Evolutionary conservation across 2,329 filamentous ascomycete genomes (phyloP).

Genomic region (Microdochium bolleyi): DNA sequence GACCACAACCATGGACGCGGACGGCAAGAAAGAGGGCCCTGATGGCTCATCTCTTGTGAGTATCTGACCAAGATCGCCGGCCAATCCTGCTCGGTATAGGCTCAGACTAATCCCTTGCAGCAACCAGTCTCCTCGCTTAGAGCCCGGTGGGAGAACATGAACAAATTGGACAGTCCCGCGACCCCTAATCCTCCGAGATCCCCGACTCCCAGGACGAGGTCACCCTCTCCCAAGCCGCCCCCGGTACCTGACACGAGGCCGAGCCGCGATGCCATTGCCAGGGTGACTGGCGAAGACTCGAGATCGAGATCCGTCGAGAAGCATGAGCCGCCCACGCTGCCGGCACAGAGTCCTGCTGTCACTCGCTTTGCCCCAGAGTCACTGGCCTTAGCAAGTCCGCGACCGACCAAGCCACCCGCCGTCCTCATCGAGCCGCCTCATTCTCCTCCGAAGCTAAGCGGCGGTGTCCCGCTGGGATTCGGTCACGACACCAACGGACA

Average conservation of each 20-base stretch:
- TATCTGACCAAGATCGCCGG: constrained; percentile 10
- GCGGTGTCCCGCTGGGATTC: constrained; percentile 20
- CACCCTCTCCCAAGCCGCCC: constrained; percentile 21
- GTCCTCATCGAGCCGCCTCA: constrained; percentile 63
- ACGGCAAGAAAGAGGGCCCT: constrained; percentile 42
- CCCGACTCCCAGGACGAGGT: constrained; percentile 19
- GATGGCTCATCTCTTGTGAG: constrained; percentile 72
- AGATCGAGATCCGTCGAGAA: constrained; percentile 15
- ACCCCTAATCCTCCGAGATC: constrained; percentile 17
- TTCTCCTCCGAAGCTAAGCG: constrained; percentile 52
- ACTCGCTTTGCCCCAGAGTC: constrained; percentile 12
- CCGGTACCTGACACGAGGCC: constrained; percentile 21
- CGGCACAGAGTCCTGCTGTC: constrained; percentile 10
- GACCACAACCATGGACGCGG: background rate
- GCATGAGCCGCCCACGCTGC: constrained; percentile 8
- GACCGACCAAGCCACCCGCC: constrained; percentile 47
- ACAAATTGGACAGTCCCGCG: constrained; percentile 34
- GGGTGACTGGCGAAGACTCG: constrained; percentile 9
- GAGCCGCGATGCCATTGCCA: constrained; percentile 13
- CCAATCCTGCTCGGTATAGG: constrained; percentile 2
- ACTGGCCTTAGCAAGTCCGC: constrained; percentile 38
- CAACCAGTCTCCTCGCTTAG: constrained; percentile 76
- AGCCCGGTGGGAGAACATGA: constrained; percentile 75
- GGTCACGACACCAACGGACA: constrained; percentile 19
- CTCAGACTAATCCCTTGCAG: constrained; percentile 30